Base-by-base conservation (phyloP, 768 basidiomycete genomes). In the Strobilomyces dryophilus region DNA sequence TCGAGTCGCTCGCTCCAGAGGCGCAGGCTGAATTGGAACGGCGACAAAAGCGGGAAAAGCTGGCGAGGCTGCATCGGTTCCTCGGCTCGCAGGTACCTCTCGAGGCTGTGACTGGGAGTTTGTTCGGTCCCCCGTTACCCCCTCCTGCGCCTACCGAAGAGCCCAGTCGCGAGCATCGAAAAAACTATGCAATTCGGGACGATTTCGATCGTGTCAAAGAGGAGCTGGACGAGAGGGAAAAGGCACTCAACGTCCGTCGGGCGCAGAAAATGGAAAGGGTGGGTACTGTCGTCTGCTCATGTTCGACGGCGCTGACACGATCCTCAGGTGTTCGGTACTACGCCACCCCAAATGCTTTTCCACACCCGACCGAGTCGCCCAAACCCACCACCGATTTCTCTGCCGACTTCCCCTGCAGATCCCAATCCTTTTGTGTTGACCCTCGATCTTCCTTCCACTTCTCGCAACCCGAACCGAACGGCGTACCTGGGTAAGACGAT, bases 261-360 rank as follows among this genome's bases (percentile, higher is more conserved):
- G 89, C 89, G 36, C 77, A 84, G 64, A 93, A 92, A 71, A 92
- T 93, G 89, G 89, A 92, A 70, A 86, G 87, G 82, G 90, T 87
- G 51, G 29, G 76, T 31, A 37, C 10, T 17, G 20, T 44, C 3
- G 6, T 42, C 27, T 37, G 34, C 1, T 34, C 12, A 26, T 24
- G 5, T 47, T 27, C 20, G 27, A 43, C 27, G 31, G 21, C 21
- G 42, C 58, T 57, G 43, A 50, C 21, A 39, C 37, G 49, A 41
- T 45, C 14, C 12, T 8, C 63, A 92, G 90, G 79, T 93, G 58
- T 92, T 93, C 62, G 90, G 90, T 50, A 82, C 83, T 26, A 83
- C 81, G 5, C 91, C 91, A 32, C 90, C 90, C 3, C 87, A 89
- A 56, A 81, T 77, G 2, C 75, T 92, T n/a, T 92, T 83, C 63